These are phyloP conservation scores for Nothophaeocryptopus gaeumannii DNA, from an alignment of 2,329 filamentous ascomycete species.

Conservation along the genomic window DNA sequence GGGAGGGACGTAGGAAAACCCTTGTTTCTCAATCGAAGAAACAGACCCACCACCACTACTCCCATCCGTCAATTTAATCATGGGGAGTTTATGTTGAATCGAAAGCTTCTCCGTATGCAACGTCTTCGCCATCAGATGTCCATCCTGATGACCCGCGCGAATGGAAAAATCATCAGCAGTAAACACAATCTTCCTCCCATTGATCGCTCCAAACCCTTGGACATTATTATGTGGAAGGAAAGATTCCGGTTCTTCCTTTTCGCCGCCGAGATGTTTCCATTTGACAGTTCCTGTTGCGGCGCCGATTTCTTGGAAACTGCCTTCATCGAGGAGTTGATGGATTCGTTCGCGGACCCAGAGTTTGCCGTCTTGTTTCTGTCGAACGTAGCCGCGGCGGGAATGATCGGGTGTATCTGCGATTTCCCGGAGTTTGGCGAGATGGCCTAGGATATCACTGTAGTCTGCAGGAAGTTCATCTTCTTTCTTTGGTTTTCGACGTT, in stretches of 20 bases:
- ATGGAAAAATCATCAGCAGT: constrained; percentile 65
- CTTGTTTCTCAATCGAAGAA: constrained; percentile 55
- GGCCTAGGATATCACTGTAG: constrained; percentile 60
- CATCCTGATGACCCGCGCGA: constrained; percentile 63
- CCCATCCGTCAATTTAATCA: constrained; percentile 64
- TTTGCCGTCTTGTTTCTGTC: constrained; percentile 63
- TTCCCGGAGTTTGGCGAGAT: constrained; percentile 51
- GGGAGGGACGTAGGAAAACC: constrained; percentile 60
- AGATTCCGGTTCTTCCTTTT: constrained; percentile 47
- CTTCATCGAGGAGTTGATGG: constrained; percentile 55
- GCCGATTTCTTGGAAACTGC: constrained; percentile 59
- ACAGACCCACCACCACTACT: constrained; percentile 62
- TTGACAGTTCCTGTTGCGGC: constrained; percentile 58
- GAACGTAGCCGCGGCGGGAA: constrained; percentile 57
- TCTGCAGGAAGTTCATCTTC: constrained; percentile 54
- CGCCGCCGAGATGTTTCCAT: constrained; percentile 52
- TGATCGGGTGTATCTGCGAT: constrained; percentile 56
- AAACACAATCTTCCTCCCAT: constrained; percentile 56
- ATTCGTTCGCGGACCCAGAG: constrained; percentile 64
- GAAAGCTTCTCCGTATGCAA: constrained; percentile 62
- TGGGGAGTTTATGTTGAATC: constrained; percentile 55
- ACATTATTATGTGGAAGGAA: constrained; percentile 63
- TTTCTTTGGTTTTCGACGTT: constrained; percentile 35
- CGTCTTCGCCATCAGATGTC: constrained; percentile 54
- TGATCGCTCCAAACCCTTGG: constrained; percentile 51